phyloP scores from a whole-genome alignment of 148 eudicot genomes.

The Rhododendron kiyosumense region DNA sequence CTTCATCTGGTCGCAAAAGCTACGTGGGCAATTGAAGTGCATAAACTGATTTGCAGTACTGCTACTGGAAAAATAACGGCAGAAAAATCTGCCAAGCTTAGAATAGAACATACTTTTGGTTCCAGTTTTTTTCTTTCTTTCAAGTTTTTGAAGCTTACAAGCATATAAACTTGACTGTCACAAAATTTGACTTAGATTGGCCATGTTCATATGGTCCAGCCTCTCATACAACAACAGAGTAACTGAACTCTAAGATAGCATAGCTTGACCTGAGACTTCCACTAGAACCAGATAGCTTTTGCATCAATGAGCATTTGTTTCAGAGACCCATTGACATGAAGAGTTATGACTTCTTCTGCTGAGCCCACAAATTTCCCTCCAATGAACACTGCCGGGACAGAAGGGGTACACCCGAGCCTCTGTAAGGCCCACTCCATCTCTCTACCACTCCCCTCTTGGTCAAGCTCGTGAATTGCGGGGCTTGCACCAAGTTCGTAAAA shows the following conservation, averaged over 20 bases:
- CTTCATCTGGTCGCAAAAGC: not conserved
- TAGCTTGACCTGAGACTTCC: not conserved
- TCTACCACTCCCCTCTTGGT: slow-evolving; percentile 28
- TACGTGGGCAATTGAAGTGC: not conserved
- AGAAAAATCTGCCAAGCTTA: not conserved
- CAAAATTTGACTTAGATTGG: not conserved
- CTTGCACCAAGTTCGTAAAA: slow-evolving; percentile 49
- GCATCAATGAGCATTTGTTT: slow-evolving; percentile 40
- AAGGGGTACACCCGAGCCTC: slow-evolving; percentile 27
- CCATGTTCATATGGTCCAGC: not conserved
- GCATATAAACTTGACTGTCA: not conserved
- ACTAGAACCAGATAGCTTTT: slow-evolving; percentile 35
- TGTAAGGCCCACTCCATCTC: slow-evolving; percentile 40
- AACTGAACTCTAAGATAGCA: not conserved
- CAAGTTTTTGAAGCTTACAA: not conserved
- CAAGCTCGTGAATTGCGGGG: slow-evolving; percentile 42
- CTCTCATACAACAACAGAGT: not conserved
- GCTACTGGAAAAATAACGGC: not conserved
- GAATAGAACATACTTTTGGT: not conserved
- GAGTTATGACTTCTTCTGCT: slow-evolving; percentile 39
- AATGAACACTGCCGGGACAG: slow-evolving; percentile 44
- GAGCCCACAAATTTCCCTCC: slow-evolving; percentile 45
- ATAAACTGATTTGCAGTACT: not conserved
- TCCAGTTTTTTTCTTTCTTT: not conserved
- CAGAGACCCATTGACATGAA: slow-evolving; percentile 41